Base-by-base conservation (phyloP, 2,329 filamentous ascomycete genomes). In the Aspergillus sp. region DNA sequence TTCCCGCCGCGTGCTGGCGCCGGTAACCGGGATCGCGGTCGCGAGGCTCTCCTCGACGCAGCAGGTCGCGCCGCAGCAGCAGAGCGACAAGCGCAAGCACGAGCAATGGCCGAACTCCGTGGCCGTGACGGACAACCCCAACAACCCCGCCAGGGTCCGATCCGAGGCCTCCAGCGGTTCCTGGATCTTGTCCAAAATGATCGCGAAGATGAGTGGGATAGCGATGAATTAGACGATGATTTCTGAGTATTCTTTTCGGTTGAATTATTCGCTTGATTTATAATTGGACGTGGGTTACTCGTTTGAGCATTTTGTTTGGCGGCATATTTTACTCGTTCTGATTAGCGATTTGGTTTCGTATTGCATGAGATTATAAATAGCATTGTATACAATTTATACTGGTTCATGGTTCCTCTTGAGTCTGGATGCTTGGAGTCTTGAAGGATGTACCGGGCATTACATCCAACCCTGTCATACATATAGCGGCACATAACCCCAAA, bases 151-250 rank as follows among this genome's bases (percentile, higher is more conserved):
- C 55, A 33, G 7, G 23, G 13, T 5, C 22, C 41, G 10, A 15
- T 12, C 7, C 42, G 42, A 15, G 72, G 74, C 7, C 60, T 81
- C 3, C 73, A 77, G 56, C 64, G 75, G 23, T 81, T 81, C 53
- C 54, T 81, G 32, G 69, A 74, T 38, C 61, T 81, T 48, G 78
- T 76, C 5, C 60, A 67, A 47, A 67, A 75, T 45, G 78, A 81
- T 50, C 70, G 74, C 38, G 78, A 81, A 60, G 78, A 81, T 53
- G 78, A 74, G 49, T 81, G 78, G 78, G 77, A 81, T 52, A 80
- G 76, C 52, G 78, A 81, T 58, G 78, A 80, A 56, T 53, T 81
- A 44, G 75, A 78, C 15, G 73, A 74, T 39, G 61, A 58, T 44
- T 65, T 64, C 22, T 64, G 51, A 39, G 17, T 17, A 19, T 37